phyloP scores from a whole-genome alignment of 495 filamentous ascomycete genomes.

The Symbiotaphrina buchneri region DNA sequence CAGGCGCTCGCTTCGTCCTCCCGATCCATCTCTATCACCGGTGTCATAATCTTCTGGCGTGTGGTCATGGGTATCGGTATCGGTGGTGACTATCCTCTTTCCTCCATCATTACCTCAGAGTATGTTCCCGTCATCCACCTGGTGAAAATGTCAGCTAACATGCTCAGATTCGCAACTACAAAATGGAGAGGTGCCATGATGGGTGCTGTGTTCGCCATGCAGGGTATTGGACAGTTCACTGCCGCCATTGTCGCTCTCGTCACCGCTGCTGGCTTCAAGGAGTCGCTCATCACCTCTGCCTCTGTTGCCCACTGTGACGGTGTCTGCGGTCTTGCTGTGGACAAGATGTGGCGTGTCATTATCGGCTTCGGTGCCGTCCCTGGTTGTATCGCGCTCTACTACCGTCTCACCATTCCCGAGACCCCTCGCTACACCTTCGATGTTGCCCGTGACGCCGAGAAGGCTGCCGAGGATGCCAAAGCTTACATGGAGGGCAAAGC shows the following conservation, averaged over 20 bases:
- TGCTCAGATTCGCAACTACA: constrained; percentile 63
- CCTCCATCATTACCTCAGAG: constrained; percentile 66
- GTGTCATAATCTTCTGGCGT: constrained; percentile 75
- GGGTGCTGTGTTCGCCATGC: constrained; percentile 70
- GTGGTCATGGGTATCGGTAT: constrained; percentile 69
- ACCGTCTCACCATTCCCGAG: constrained; percentile 75
- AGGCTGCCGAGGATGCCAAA: constrained; percentile 40
- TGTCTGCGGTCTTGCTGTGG: constrained; percentile 43
- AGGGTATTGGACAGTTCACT: constrained; percentile 53
- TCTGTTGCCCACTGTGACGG: constrained; percentile 30
- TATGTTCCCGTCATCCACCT: constrained; percentile 14
- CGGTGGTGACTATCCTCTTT: constrained; percentile 72
- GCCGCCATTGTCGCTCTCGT: constrained; percentile 52
- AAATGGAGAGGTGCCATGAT: constrained; percentile 80
- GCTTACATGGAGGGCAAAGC: constrained; percentile 33
- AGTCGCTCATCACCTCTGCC: constrained; percentile 30
- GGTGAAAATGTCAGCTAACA: too few species aligned
- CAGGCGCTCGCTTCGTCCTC: constrained; percentile 49
- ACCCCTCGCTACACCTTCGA: constrained; percentile 71
- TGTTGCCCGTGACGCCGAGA: constrained; percentile 45
- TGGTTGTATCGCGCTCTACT: constrained; percentile 55
- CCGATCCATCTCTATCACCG: constrained; percentile 45
- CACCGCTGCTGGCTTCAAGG: constrained; percentile 48
- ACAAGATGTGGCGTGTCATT: constrained; percentile 69
- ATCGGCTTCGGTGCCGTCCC: constrained; percentile 69